Evolutionary conservation across 768 basidiomycete genomes (phyloP), one percentile per base, ranked within the genome.

Genomic region (Lactarius sp.): DNA sequence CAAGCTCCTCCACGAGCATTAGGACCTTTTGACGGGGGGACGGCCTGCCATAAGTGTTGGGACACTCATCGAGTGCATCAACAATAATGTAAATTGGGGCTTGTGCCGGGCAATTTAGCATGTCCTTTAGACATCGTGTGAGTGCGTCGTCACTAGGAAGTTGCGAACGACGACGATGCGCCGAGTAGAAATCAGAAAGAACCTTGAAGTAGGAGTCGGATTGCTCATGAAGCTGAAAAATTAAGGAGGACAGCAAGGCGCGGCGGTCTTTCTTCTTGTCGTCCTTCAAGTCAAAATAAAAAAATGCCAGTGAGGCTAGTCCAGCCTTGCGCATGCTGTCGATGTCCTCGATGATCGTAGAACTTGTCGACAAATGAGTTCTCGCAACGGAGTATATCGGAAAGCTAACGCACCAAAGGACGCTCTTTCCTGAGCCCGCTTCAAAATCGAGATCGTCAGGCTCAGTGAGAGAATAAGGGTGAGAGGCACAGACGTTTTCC

Each of bases 11-110:
- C 33, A 57, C 10, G 10, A 57, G 18, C 13, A 1, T 12, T 13
- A 57, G 44, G 44, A 57, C 56, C 44, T 57, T 33, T 20, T 47
- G 33, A 36, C 56, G 56, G 2, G 44, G 56, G 3, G 56, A 46
- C 1, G 44, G n/a, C 56, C 31, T 34, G n/a, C 12, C 44, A 7
- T 9, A 13, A 12, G 42, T 46, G 7, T 44, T 56, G 18, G 55
- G 39, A 46, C 55, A 56, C 33, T 56, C 55, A 4, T 56, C 42
- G 27, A 56, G 9, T 8, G 31, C 55, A 34, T 56, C 55, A 1
- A 56, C 27, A 10, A 56, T 41, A n/a, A 56, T 31, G 8, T 44
- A 56, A 18, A 34, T 27, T 12, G 55, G 55, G 4, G 31, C n/a
- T 34, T 57, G 56, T 34, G 12, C 44, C 9, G 56, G 33, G 18